Conservation (phyloP, 2,329 filamentous ascomycete genomes). For the Taxawa tesnikishii region DNA sequence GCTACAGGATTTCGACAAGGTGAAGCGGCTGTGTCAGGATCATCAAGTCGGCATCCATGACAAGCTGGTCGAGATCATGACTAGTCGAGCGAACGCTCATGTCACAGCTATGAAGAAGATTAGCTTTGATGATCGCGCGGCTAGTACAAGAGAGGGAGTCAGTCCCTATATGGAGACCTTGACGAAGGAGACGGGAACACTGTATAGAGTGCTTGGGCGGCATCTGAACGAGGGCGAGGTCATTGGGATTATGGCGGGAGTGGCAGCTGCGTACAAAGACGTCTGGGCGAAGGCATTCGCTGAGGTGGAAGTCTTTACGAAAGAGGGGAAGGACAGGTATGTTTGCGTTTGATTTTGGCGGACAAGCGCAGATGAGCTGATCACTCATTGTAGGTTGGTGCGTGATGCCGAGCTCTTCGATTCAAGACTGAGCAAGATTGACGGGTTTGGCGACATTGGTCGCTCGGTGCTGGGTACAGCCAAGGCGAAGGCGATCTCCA, state of each 20-base stretch:
- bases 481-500: no score
- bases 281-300: conserved; percentile 63
- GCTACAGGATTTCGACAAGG: conserved; percentile 78
- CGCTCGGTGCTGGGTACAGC: no score
- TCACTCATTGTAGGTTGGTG: conserved; percentile 58
- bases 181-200: conserved; percentile 70
- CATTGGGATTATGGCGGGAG: conserved; percentile 71
- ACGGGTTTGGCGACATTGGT: conserved; percentile 68
- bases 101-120: conserved; percentile 63
- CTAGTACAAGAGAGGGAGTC: conserved; percentile 8
- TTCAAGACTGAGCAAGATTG: conserved; percentile 59
- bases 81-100: conserved; percentile 59
- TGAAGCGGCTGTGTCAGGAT: conserved; percentile 71
- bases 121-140: conserved; percentile 50
- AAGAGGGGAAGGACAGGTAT: conserved; percentile 59
- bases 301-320: conserved; percentile 52
- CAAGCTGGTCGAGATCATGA: conserved; percentile 90
- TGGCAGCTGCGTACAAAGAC: conserved; percentile 70
- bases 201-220: conserved; percentile 74
- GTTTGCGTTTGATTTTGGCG: no score
- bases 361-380: no score
- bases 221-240: conserved; percentile 68
- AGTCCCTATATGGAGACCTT: conserved; percentile 78
- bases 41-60: conserved; percentile 86
- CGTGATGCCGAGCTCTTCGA: conserved; percentile 65